Base-by-base conservation (phyloP, 805 yeast species). In the Metschnikowia noctiluminum region DNA sequence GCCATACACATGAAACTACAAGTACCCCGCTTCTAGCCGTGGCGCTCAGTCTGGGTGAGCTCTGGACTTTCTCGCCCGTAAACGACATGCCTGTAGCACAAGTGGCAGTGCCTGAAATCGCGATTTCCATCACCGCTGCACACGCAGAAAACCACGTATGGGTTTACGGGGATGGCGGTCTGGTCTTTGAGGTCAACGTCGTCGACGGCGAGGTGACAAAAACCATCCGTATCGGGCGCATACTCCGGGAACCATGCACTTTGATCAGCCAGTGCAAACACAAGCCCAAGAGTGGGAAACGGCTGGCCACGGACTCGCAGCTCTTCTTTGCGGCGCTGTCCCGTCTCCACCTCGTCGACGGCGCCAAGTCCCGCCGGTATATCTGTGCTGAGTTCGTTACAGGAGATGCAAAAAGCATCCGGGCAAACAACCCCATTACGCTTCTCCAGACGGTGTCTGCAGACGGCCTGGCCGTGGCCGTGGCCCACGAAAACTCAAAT, bases 21-120 rank as follows among this genome's bases (percentile, higher is more conserved):
- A 41, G 31, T 2, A 21, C 53, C 10, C 43, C 43, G 15, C 61
- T 60, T 43, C 60, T 74, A 39, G 69, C 62, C 3, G 74, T 71
- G 30, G 58, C 63, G 10, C 55, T 70, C 35, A 60, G 58, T 16
- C 58, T 56, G 32, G 76, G 77, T 8, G 76, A 70, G 43, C 63
- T 79, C 28, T 57, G 72, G 43, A 60, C 77, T 8, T 71, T 72
- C 45, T 71, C 80, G 2, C 81, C 83, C 2, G 56, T 61, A 35
- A 64, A 67, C 26, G 73, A 70, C 48, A 73, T 65, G 26, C 56
- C 70, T 14, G 60, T 69, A 15, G 71, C 73, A 51, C 70, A 74
- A 28, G 14, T 61, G 34, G 54, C 58, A 34, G 55, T 66, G 31
- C 56, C 66, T 26, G 59, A 60, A 7, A 57, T 63, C 0, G 47